These are phyloP conservation scores for Eucommia ulmoides DNA, from an alignment of 257 asterid genomes.

Conservation along the genomic window DNA sequence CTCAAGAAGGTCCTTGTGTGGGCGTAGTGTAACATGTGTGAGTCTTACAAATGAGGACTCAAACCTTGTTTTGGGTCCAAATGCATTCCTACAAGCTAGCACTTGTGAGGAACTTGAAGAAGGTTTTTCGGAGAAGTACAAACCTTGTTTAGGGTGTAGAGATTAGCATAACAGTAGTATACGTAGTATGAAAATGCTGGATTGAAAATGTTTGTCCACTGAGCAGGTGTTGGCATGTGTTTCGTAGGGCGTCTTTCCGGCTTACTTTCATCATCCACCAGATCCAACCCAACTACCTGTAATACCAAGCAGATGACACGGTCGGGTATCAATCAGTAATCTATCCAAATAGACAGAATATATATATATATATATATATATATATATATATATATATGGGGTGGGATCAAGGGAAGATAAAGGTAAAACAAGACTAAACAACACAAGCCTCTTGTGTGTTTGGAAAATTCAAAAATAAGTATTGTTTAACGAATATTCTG, in stretches of 20 bases:
- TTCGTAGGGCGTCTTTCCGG: constrained; percentile 96
- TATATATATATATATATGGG: neutral
- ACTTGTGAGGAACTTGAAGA: neutral
- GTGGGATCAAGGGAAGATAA: neutral
- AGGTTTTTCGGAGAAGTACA: neutral
- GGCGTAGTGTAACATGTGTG: too few relatives aligned
- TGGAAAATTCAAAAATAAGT: neutral
- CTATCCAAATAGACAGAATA: neutral
- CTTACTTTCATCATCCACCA: constrained; percentile 98
- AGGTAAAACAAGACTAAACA: neutral
- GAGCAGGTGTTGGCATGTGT: constrained; percentile 89
- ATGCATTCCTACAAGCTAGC: too few relatives aligned
- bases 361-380: neutral
- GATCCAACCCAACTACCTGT: constrained; percentile 92
- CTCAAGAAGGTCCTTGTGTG: too few relatives aligned
- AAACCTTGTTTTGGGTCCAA: too few relatives aligned
- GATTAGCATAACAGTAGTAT: constrained; percentile 89
- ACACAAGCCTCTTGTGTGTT: neutral
- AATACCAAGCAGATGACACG: constrained; percentile 6
- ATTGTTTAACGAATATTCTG: neutral
- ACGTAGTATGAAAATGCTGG: constrained; percentile 96
- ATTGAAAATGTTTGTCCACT: constrained; percentile 87
- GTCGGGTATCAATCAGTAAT: constrained; percentile 15
- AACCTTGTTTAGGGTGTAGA: constrained; percentile 85
- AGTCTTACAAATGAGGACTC: too few relatives aligned